Conservation (phyloP, 23 red algal genomes). For the Cyanidioschyzon merolae region DNA sequence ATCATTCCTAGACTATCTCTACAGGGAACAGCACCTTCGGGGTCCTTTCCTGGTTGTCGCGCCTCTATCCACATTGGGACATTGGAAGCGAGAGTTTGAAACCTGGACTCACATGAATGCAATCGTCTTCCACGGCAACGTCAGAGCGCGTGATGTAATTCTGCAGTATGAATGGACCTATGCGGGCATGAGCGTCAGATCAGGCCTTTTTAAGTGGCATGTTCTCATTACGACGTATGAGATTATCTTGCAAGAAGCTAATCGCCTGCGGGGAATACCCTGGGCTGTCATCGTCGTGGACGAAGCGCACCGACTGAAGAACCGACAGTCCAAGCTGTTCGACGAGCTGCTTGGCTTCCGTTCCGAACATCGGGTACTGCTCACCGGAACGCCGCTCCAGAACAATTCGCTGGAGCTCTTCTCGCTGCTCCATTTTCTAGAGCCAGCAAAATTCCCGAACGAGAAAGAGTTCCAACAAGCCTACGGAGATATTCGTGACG, state of each 20-base stretch:
- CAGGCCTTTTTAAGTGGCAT: conserved; percentile 43
- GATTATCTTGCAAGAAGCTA: conserved; percentile 38
- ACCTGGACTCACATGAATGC: conserved; percentile 42
- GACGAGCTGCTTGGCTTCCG: conserved; percentile 39
- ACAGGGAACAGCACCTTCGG: conserved; percentile 21
- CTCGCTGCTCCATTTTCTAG: conserved; percentile 47
- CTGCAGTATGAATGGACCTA: conserved; percentile 50
- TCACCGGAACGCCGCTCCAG: conserved; percentile 54
- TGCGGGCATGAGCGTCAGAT: conserved; percentile 20
- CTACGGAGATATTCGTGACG: conserved; percentile 42
- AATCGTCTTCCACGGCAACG: conserved; percentile 37
- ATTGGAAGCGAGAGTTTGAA: conserved; percentile 60
- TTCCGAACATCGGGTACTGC: conserved; percentile 38
- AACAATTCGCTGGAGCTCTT: conserved; percentile 48
- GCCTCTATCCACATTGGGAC: conserved; percentile 47
- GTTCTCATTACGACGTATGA: conserved; percentile 53
- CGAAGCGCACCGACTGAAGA: conserved; percentile 58
- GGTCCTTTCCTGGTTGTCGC: conserved; percentile 75
- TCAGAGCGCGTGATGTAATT: conserved; percentile 38
- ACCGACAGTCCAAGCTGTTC: conserved; percentile 39
- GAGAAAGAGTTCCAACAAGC: conserved; percentile 22
- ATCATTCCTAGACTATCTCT: conserved; percentile 28
- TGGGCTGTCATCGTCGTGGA: conserved; percentile 46
- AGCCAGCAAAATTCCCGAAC: conserved; percentile 31
- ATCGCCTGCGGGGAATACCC: conserved; percentile 37